These are phyloP conservation scores for Ceratocystis cacaofunesta DNA, from an alignment of 2,329 filamentous ascomycete species.

Conservation along the genomic window DNA sequence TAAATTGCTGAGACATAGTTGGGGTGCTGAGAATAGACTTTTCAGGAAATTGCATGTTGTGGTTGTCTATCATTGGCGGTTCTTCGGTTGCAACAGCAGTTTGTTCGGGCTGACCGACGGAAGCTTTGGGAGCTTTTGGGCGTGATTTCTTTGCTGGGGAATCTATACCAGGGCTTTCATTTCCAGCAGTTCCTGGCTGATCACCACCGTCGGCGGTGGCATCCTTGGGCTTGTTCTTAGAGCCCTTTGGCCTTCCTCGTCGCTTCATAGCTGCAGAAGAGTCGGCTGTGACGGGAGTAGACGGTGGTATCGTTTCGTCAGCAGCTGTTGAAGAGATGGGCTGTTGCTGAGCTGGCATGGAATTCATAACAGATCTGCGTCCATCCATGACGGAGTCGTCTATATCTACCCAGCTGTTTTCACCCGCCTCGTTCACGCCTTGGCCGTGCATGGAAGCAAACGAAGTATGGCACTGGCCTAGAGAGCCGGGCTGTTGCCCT, in stretches of 20 bases:
- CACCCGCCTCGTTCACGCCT: neutral
- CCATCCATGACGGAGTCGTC: constrained; percentile 16
- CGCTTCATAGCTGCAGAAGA: constrained; percentile 26
- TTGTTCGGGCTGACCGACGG: constrained; percentile 12
- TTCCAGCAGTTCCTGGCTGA: constrained; percentile 7
- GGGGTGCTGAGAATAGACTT: neutral
- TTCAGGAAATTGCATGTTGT: constrained; percentile 8
- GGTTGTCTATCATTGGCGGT: constrained; percentile 9
- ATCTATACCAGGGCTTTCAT: constrained; percentile 1
- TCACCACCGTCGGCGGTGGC: constrained; percentile 4
- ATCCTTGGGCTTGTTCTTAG: constrained; percentile 30
- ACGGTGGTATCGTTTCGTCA: constrained; percentile 11
- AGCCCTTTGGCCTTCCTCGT: constrained; percentile 41
- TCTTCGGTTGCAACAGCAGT: constrained; percentile 14
- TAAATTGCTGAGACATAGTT: constrained; percentile 8
- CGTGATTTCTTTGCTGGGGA: neutral
- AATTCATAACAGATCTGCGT: constrained; percentile 23
- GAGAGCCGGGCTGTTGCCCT: neutral
- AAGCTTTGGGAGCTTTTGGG: constrained; percentile 7
- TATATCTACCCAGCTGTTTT: constrained; percentile 11
- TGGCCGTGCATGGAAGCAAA: constrained; percentile 3
- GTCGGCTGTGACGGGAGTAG: constrained; percentile 4
- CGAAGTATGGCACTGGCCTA: neutral
- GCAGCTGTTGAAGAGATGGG: neutral
- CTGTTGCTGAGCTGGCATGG: constrained; percentile 20